Evolutionary conservation across 78 protist genomes (phyloP), one percentile per base, ranked within the genome.

Genomic region (Isochrysis galbana): DNA sequence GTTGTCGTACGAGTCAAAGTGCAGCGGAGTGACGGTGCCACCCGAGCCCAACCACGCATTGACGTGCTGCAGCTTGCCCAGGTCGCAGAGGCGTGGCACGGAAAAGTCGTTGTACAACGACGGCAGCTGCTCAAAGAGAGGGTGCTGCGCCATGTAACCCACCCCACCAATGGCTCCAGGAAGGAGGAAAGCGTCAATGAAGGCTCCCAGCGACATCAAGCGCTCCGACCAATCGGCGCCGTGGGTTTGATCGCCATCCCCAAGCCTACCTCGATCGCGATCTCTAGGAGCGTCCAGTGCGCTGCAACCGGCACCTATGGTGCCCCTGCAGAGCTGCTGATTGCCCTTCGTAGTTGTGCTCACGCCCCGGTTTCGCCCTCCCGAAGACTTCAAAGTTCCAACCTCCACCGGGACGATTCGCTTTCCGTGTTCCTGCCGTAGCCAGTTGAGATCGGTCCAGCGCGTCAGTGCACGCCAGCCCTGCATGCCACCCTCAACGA

Each of bases 11-110:
- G 94, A 46, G 36, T 95, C 97, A 22, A 32, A 46, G 67, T 95
- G 97, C 51, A 95, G 84, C 82, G 97, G 97, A 34, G 97, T 91
- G 10, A 94, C 93, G 0, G 97, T 95, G 36, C 95, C 93, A 1
- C 67, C 91, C 10, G 96, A 89, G 34, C 96, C 96, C 36, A 95
- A 69, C 96, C 96, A 77, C 46, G 48, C 86, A 5, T 36, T 36
- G 80, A 2, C 80, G 41, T 70, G 45, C 80, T 14, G 45, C 41
- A 41, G 32, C 44, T 5, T 17, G 39, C 11, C 21, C n/a, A 41
- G 45, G 42, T 3, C 34, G 41, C 80, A 70, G 41, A 14, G 36
- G 21, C 39, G 11, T 22, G 80, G 80, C 4, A 41, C 36, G 39
- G 7, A 0, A 25, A 86, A n/a, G 70, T 86, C 90, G 5, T 4